Conservation (phyloP, 768 basidiomycete species). For the Suillus ampliporus region DNA sequence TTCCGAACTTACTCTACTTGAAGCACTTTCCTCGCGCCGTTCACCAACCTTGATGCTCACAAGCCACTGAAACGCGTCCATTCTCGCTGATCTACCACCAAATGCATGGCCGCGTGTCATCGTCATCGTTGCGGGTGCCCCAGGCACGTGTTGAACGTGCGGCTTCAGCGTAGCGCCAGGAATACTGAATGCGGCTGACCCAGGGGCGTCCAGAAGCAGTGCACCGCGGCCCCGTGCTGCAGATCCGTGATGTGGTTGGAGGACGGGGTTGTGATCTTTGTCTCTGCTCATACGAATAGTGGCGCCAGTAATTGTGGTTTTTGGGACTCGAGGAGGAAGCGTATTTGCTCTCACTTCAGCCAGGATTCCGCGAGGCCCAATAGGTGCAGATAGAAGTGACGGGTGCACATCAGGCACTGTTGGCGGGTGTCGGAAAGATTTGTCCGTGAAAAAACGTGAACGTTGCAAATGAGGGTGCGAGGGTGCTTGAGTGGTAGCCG, state of each 20-base stretch:
- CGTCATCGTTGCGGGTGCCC: conserved; percentile 34
- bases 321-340: conserved; percentile 29
- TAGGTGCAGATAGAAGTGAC: conserved; percentile 62
- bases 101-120: conserved; percentile 54
- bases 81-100: conserved; percentile 55
- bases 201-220: conserved; percentile 40
- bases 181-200: conserved; percentile 28
- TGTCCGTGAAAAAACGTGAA: conserved; percentile 21
- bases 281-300: neutral
- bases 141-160: conserved; percentile 23
- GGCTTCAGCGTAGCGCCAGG: conserved; percentile 11
- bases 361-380: conserved; percentile 69
- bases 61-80: conserved; percentile 77
- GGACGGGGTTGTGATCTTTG: conserved; percentile 24
- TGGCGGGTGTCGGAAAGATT: conserved; percentile 65
- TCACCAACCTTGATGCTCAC: conserved; percentile 72
- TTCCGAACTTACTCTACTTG: conserved; percentile 55
- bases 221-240: conserved; percentile 38
- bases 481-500: conserved; percentile 30
- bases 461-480: conserved; percentile 26
- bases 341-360: conserved; percentile 71
- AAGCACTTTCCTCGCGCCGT: conserved; percentile 55
- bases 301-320: conserved; percentile 4
- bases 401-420: conserved; percentile 42
- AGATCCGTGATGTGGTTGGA: conserved; percentile 41